Percentiles rank a stretch among this genome's conserved stretches.
Evolutionary conservation across 1,284 basidiomycete genomes (phyloP).

Genomic region (Boletellus sp.): DNA sequence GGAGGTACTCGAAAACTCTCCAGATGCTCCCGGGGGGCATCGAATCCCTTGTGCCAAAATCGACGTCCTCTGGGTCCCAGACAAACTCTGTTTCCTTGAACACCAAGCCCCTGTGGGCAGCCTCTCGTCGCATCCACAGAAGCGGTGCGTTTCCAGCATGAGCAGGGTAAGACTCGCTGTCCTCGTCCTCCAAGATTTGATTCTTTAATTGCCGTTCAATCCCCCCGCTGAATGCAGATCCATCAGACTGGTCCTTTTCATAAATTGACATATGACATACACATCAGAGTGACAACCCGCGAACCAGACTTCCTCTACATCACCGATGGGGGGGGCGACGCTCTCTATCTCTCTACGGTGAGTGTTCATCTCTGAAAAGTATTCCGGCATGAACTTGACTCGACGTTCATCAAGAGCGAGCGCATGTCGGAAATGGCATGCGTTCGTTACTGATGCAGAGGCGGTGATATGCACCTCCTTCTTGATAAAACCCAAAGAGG

Average conservation of each 20-base stretch:
- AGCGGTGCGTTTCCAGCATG: slow-evolving; percentile 20
- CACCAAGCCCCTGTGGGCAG: not conserved
- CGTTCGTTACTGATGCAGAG: slow-evolving; percentile 12
- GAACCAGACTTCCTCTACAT: not conserved
- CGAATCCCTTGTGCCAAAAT: slow-evolving; percentile 3
- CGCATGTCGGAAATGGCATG: slow-evolving; percentile 37
- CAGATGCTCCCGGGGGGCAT: slow-evolving; percentile 1
- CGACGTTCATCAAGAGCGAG: slow-evolving; percentile 38
- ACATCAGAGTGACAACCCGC: not conserved
- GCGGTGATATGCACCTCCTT: slow-evolving; percentile 16
- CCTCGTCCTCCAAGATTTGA: not conserved
- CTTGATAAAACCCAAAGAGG: slow-evolving; percentile 30
- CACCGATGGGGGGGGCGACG: not conserved
- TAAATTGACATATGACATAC: not conserved
- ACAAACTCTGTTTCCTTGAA: not conserved
- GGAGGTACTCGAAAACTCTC: slow-evolving; percentile 15
- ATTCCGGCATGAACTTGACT: slow-evolving; percentile 39
- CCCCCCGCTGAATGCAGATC: not conserved
- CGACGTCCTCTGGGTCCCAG: slow-evolving; percentile 10
- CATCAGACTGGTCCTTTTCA: not conserved
- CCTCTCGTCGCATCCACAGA: slow-evolving; percentile 15
- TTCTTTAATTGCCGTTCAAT: not conserved
- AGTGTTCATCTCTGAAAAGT: slow-evolving; percentile 20
- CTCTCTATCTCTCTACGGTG: slow-evolving; percentile 20
- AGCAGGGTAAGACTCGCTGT: not conserved